Evolutionary conservation across 108 stramenopile species (phyloP).

Genomic region (Fragilaria radians): DNA sequence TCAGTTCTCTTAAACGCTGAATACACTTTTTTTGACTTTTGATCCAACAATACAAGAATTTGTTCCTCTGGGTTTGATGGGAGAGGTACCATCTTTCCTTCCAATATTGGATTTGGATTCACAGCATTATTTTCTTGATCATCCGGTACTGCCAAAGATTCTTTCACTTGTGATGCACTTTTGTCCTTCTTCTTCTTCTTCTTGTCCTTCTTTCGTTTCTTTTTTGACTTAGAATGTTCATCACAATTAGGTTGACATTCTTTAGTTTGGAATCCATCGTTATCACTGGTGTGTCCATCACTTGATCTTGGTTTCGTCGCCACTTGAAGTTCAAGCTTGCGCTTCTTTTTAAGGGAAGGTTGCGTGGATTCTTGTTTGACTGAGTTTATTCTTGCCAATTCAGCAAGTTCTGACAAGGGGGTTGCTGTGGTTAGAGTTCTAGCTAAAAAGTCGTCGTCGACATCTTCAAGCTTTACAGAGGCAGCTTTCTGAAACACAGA

Average conservation of each 20-base stretch:
- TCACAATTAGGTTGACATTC: constrained; percentile 11
- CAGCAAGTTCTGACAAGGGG: neutral
- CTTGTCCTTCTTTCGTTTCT: constrained; percentile 7
- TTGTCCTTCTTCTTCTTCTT: neutral
- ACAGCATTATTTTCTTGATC: neutral
- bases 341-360: neutral
- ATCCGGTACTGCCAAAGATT: neutral
- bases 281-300: neutral
- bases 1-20: constrained; percentile 34
- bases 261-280: neutral
- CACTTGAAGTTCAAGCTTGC: constrained; percentile 9
- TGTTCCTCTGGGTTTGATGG: constrained; percentile 11
- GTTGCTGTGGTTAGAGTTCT: neutral
- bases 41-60: constrained; percentile 44
- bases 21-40: constrained; percentile 34
- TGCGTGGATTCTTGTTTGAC: constrained; percentile 1
- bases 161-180: no score
- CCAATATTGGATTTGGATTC: constrained; percentile 24
- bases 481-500: constrained; percentile 34
- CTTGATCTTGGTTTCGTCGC: constrained; percentile 4
- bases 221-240: neutral
- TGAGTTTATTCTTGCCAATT: neutral
- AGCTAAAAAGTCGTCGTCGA: constrained; percentile 33
- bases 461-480: constrained; percentile 20
- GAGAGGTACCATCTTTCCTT: constrained; percentile 37